Evolutionary conservation across 495 filamentous ascomycete species (phyloP).

Genomic region (Penicillium simplicissimum): DNA sequence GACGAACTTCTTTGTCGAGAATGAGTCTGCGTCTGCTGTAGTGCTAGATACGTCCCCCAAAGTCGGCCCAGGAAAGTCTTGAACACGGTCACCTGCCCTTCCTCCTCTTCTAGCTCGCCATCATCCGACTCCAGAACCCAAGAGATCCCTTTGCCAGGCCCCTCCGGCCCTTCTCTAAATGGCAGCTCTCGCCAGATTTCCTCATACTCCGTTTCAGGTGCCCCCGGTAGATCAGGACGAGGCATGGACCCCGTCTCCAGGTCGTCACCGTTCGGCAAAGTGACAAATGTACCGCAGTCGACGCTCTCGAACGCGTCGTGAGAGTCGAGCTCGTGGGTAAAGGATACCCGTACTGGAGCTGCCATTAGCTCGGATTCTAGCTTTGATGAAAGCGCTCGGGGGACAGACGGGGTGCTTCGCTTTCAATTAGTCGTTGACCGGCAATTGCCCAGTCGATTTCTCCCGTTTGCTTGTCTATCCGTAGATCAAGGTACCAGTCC

Average conservation of each 20-base stretch:
- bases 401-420: conserved; percentile 29
- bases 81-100: conserved; percentile 25
- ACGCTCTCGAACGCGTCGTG: conserved; percentile 37
- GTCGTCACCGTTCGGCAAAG: conserved; percentile 43
- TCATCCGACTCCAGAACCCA: conserved; percentile 41
- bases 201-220: conserved; percentile 37
- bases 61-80: conserved; percentile 42
- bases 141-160: conserved; percentile 26
- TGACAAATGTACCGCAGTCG: conserved; percentile 41
- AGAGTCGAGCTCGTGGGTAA: conserved; percentile 47
- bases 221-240: conserved; percentile 37
- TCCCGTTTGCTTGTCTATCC: conserved; percentile 35
- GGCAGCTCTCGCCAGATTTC: conserved; percentile 43
- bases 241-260: conserved; percentile 45
- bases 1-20: conserved; percentile 12
- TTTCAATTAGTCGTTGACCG: conserved; percentile 37
- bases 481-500: conserved; percentile 47
- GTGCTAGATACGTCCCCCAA: conserved; percentile 40
- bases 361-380: not conserved
- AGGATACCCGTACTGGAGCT: conserved; percentile 34
- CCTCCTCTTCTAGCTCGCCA: conserved; percentile 19
- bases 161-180: conserved; percentile 30
- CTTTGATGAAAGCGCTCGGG: not conserved
- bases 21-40: conserved; percentile 34
- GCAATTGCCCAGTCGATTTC: conserved; percentile 47